Evolutionary conservation across 2,329 filamentous ascomycete species (phyloP), one percentile per base, ranked within the genome.

Genomic region (Emergomyces africanus): DNA sequence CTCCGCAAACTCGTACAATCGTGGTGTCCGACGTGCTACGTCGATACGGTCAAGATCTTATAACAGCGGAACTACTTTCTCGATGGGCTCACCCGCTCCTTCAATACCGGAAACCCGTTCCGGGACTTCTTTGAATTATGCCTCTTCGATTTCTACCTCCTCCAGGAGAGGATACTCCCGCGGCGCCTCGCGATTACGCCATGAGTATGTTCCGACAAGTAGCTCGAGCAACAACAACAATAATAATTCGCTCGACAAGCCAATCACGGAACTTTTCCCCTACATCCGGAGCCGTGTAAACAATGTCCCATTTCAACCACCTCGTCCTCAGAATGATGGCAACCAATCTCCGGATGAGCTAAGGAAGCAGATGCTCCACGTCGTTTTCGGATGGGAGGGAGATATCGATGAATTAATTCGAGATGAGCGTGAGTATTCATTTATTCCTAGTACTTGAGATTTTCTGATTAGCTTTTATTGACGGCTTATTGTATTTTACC

Each of bases 341-440:
- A 80, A 80, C 33, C 74, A 89, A 28, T 88, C 87, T 6, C 74
- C 83, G 9, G 87, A 96, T 65, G 86, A 95, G 64, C 80, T 96
- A 50, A 85, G 92, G 54, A 82, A 81, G 53, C 91, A 96, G 71
- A 96, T 99, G 91, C 80, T 99, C 4, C 89, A 82, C 65, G 87
- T 91, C 5, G 90, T 99, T 1, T 99, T 99, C 71, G 94, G 94
- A 2, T 99, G 94, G 91, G 86, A 92, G 57, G 85, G 86, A 59
- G 89, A 95, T 65, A 85, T 92, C 46, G 82, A 90, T 51, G 85
- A 86, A 50, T 75, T 99, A 54, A 83, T 99, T 58, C 82, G 85
- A 10, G 91, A 97, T 70, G 94, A 99, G 71, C 79, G 80, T 81
- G 74, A 70, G 78, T 73, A n/a, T 60, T 35, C 50, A 46, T 25